These are phyloP conservation scores for Eragrostis nindensis DNA, from an alignment of 176 grass and related monocot species.

Conservation along the genomic window DNA sequence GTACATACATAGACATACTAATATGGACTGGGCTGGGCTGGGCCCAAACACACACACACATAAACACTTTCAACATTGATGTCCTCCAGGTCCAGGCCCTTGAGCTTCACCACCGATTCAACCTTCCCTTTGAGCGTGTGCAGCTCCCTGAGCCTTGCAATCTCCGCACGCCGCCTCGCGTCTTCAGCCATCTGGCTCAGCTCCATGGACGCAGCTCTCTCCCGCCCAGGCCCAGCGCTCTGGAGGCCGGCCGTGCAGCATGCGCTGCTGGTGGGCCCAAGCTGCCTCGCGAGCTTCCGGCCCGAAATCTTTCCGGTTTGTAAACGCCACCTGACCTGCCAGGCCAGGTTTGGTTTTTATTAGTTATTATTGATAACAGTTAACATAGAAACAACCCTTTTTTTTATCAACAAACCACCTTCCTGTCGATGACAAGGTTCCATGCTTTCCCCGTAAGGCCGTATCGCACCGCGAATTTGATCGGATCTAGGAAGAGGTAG, in stretches of 20 bases:
- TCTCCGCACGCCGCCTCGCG: slow-evolving; percentile 55
- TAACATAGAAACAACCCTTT: not conserved
- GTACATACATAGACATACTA: too few species aligned
- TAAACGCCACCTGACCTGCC: slow-evolving; percentile 58
- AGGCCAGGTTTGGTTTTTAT: not conserved
- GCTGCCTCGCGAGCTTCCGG: slow-evolving; percentile 46
- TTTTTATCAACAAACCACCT: slow-evolving; percentile 13
- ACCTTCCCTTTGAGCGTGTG: slow-evolving; percentile 68
- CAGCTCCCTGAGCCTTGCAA: slow-evolving; percentile 54
- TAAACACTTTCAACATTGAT: too few species aligned
- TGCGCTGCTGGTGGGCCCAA: slow-evolving; percentile 58
- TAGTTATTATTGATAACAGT: not conserved
- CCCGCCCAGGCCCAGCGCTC: slow-evolving; percentile 1
- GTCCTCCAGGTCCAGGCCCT: slow-evolving; percentile 53
- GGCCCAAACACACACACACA: too few species aligned
- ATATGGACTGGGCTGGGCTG: too few species aligned
- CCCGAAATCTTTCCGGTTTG: slow-evolving; percentile 55
- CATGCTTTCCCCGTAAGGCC: slow-evolving; percentile 62
- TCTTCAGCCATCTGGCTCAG: slow-evolving; percentile 60
- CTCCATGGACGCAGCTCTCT: slow-evolving; percentile 36
- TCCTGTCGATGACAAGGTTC: slow-evolving; percentile 56
- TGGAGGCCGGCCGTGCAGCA: slow-evolving; percentile 56
- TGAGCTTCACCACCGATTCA: slow-evolving; percentile 53
- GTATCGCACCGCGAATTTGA: slow-evolving; percentile 64
- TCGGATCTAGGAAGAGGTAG: slow-evolving; percentile 59